Evolutionary conservation across 2,329 filamentous ascomycete genomes (phyloP).

Genomic region (Thielaviopsis punctulata): DNA sequence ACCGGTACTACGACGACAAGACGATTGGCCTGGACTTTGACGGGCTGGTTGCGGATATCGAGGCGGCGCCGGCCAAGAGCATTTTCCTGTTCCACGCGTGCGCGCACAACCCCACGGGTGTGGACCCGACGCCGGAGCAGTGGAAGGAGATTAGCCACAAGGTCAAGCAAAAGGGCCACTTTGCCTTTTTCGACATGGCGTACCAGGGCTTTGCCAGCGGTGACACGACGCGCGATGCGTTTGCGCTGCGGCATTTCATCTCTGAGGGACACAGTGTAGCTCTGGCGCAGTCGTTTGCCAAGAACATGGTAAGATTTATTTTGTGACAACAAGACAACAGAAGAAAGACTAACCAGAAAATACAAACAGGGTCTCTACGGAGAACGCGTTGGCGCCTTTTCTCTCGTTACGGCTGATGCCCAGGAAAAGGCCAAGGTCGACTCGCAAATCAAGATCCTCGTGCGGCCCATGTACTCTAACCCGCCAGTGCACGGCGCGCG

Average conservation of each 20-base stretch:
- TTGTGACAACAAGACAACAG: not conserved
- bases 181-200: slow-evolving; percentile 97
- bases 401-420: slow-evolving; percentile 64
- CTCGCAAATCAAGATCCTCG: slow-evolving; percentile 95
- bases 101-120: slow-evolving; percentile 93
- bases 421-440: slow-evolving; percentile 94
- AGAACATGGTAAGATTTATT: slow-evolving; percentile 68
- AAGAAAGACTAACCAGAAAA: not conserved
- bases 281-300: slow-evolving; percentile 88
- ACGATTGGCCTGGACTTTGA: slow-evolving; percentile 97
- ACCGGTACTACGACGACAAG: slow-evolving; percentile 98
- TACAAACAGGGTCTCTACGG: slow-evolving; percentile 72
- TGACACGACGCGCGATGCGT: slow-evolving; percentile 82
- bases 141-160: slow-evolving; percentile 81
- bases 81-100: slow-evolving; percentile 91
- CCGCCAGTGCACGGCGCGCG: slow-evolving; percentile 92
- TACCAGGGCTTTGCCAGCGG: slow-evolving; percentile 97
- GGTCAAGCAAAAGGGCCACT: slow-evolving; percentile 75
- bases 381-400: slow-evolving; percentile 95
- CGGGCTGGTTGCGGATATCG: slow-evolving; percentile 79
- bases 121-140: slow-evolving; percentile 82
- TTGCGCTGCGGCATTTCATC: slow-evolving; percentile 83
- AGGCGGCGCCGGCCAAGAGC: slow-evolving; percentile 70
- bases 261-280: slow-evolving; percentile 77
- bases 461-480: slow-evolving; percentile 95